Evolutionary conservation across 2,329 filamentous ascomycete species (phyloP).

Genomic region (Polytolypa hystricis): DNA sequence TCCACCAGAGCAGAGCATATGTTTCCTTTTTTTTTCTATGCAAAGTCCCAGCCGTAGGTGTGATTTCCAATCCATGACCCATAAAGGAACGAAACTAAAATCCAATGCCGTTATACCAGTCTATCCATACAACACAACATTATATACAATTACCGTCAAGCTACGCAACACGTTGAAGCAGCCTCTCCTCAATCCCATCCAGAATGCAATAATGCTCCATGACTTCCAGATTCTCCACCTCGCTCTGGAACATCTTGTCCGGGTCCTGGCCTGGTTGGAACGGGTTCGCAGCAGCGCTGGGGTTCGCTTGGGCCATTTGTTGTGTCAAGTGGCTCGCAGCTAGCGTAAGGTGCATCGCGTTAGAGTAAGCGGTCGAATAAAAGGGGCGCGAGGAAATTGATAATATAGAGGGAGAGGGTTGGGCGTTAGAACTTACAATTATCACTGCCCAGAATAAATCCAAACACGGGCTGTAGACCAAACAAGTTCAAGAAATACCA

Average conservation of each 20-base stretch:
- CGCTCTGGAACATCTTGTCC: constrained; percentile 84
- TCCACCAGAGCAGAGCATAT: no score
- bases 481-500: constrained; percentile 99
- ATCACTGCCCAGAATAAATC: constrained; percentile 89
- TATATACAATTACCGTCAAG: neutral
- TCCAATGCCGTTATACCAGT: no score
- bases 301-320: constrained; percentile 66
- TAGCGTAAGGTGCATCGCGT: constrained; percentile 27
- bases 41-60: no score
- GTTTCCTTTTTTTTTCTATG: no score
- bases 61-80: no score
- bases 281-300: constrained; percentile 55
- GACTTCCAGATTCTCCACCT: constrained; percentile 92
- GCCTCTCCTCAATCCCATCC: constrained; percentile 73
- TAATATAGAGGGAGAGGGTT: neutral
- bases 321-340: constrained; percentile 86
- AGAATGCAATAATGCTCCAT: constrained; percentile 88
- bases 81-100: no score
- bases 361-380: neutral
- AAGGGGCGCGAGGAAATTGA: constrained; percentile 4
- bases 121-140: no score
- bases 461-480: constrained; percentile 91
- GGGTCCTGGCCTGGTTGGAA: constrained; percentile 90
- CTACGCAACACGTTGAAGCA: constrained; percentile 46
- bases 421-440: constrained; percentile 55